Conservation (phyloP, 768 basidiomycete species). For the Dentipellis sp. region DNA sequence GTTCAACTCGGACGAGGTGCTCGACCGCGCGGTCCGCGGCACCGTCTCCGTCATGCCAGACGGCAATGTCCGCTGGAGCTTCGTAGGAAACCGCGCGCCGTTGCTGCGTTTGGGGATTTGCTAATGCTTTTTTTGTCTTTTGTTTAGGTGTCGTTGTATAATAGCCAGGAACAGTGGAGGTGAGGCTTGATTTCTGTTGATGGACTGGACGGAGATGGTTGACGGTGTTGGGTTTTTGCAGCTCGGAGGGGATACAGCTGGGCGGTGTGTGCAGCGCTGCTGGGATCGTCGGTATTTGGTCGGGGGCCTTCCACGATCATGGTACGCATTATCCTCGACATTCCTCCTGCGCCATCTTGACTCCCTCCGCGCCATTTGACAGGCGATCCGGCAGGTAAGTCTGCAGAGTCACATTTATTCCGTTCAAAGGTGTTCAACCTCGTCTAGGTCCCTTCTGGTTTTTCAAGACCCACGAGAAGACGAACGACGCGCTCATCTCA, state of each 20-base stretch:
- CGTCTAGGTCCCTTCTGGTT: conserved; percentile 62
- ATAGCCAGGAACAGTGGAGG: conserved; percentile 52
- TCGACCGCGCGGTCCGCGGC: conserved; percentile 23
- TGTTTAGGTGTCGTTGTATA: conserved; percentile 43
- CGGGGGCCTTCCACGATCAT: conserved; percentile 45
- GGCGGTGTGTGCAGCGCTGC: conserved; percentile 56
- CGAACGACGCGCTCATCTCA: not conserved
- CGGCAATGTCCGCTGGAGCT: conserved; percentile 30
- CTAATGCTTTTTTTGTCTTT: no score
- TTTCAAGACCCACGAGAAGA: conserved; percentile 31
- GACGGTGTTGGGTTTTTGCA: conserved; percentile 19
- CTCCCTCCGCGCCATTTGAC: conserved; percentile 1
- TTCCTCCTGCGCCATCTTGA: conserved; percentile 1
- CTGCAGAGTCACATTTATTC: not conserved
- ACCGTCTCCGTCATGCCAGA: conserved; percentile 24
- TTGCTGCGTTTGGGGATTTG: not conserved
- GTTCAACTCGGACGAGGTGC: conserved; percentile 14
- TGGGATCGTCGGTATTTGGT: conserved; percentile 65
- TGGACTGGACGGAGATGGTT: not conserved
- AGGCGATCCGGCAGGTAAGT: conserved; percentile 61
- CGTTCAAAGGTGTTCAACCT: not conserved
- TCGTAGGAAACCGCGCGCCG: conserved; percentile 35
- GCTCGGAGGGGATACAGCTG: conserved; percentile 60
- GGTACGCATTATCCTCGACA: conserved; percentile 26
- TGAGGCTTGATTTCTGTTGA: conserved; percentile 19